Evolutionary conservation across 768 basidiomycete genomes (phyloP), one percentile per base, ranked within the genome.

Genomic region (Kwoniella heveanensis): DNA sequence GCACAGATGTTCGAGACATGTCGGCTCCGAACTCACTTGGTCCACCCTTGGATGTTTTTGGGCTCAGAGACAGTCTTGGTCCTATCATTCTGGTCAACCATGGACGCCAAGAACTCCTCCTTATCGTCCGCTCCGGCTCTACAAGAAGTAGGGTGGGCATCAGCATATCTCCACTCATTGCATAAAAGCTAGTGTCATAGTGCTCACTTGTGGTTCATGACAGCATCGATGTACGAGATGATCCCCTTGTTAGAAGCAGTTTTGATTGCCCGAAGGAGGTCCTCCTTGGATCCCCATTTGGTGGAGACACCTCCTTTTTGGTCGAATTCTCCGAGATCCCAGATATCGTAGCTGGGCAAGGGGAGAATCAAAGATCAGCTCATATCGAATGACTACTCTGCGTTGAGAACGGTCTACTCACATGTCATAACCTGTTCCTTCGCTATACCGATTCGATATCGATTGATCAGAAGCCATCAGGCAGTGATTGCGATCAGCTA

Each of bases 261-360:
- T 62, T 83, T 81, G 72, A 89, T 88, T 24, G 90, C 90, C 12
- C 81, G 71, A 1, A 92, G 73, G 26, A 93, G 84, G 64, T 95
- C 89, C 27, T 90, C 86, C 68, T 87, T 89, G 13, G 89, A 88
- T 24, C 93, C 93, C 92, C 92, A 97, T 62, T 91, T 85, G 1
- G 93, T 95, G 17, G 82, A 77, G 30, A 55, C 60, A 21, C 48
- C 61, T 4, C 81, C 81, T 60, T 82, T 81, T 48, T 75, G 72
- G 54, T 81, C 80, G 39, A 82, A 81, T 66, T 82, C 81, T 53
- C 81, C 81, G 17, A 81, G 67, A 64, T 81, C 80, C 67, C 70
- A 80, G 46, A 80, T 64, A 65, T 77, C 77, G 65, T 79, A 71
- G 60, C 65, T 69, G 32, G 10, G 17, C 25, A 27, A 21, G 25